Evolutionary conservation across 2,329 filamentous ascomycete genomes (phyloP), one percentile per base, ranked within the genome.

Genomic region (Nemania sp.): DNA sequence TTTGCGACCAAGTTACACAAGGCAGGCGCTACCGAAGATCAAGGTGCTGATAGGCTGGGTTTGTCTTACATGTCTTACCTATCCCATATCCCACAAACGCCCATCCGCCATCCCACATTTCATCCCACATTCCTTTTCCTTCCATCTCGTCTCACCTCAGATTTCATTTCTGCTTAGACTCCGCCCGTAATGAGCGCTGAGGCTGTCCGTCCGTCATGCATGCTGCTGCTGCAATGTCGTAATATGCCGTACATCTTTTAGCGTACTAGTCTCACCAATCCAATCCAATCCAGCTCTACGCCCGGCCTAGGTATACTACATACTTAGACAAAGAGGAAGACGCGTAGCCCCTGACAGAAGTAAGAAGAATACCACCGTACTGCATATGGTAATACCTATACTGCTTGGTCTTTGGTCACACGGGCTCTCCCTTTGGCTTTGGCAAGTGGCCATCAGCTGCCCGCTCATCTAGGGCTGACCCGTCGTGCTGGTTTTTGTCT

Each of bases 61-160:
- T 18, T 10, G 35, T 41, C 54, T 22, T 20, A 54, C 29, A 54
- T 38, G 18, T 8, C 8, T 22, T 47, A 38, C 24, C 55, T 22
- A 58, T 58, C 41, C 55, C 55, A 58, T 35, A 47, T 47, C 41
- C n/a, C 24, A 24, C 22, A n/a, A n/a, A n/a, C n/a, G n/a, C n/a
- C n/a, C n/a, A n/a, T n/a, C n/a, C n/a, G n/a, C n/a, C n/a, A n/a
- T n/a, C n/a, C n/a, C n/a, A n/a, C n/a, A n/a, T n/a, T n/a, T n/a
- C n/a, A 57, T 47, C 5, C 43, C 7, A 57, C 18, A n/a, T 32
- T 26, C 24, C 29, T 11, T 26, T 5, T 8, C n/a, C 35, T 3
- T 32, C 24, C 22, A 58, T 58, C 32, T 27, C 53, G 41, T 29
- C 41, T 61, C n/a, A 32, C 29, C n/a, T n/a, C n/a, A n/a, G n/a